Conservation (phyloP, 2,329 filamentous ascomycete species). For the Pseudogymnoascus sp. region DNA sequence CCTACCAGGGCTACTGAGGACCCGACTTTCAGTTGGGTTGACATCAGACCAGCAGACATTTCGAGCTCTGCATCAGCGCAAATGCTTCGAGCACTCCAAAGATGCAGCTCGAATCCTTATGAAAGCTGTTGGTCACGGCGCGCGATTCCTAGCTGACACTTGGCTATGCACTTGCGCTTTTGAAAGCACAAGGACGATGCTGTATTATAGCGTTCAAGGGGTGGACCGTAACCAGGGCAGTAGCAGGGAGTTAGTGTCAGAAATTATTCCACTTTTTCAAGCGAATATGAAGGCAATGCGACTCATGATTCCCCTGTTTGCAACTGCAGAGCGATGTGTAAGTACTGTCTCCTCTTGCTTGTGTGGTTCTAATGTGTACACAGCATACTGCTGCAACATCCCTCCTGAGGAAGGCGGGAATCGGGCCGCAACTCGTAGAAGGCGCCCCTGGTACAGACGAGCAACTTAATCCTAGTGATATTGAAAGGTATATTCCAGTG, state of each 20-base stretch:
- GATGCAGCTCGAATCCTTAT: slow-evolving; percentile 30
- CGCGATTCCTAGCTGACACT: slow-evolving; percentile 35
- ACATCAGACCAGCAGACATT: slow-evolving; percentile 32
- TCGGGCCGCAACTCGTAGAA: slow-evolving; percentile 8
- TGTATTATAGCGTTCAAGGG: slow-evolving; percentile 39
- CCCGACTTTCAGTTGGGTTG: slow-evolving; percentile 32
- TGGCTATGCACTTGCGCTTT: slow-evolving; percentile 40
- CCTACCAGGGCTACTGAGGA: slow-evolving; percentile 35
- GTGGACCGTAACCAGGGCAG: slow-evolving; percentile 26
- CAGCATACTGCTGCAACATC: slow-evolving; percentile 8
- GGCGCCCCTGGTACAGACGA: not conserved
- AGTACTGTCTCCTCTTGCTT: not conserved
- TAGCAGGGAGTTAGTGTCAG: not conserved
- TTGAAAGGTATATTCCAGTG: not conserved
- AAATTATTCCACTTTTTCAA: slow-evolving; percentile 1
- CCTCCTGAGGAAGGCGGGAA: slow-evolving; percentile 12
- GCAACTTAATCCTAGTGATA: not conserved
- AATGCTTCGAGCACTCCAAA: slow-evolving; percentile 6
- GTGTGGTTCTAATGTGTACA: not conserved
- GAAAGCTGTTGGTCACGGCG: slow-evolving; percentile 34
- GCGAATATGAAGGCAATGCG: slow-evolving; percentile 7
- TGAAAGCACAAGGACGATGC: slow-evolving; percentile 40
- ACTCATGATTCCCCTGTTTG: slow-evolving; percentile 7
- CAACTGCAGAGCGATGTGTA: slow-evolving; percentile 7
- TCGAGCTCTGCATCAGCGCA: slow-evolving; percentile 14